Percentiles rank a stretch among this genome's conserved stretches.
These are phyloP conservation scores for Rhizophagus prolifer DNA, from an alignment of 192 early-diverging fungal species.

Conservation along the genomic window DNA sequence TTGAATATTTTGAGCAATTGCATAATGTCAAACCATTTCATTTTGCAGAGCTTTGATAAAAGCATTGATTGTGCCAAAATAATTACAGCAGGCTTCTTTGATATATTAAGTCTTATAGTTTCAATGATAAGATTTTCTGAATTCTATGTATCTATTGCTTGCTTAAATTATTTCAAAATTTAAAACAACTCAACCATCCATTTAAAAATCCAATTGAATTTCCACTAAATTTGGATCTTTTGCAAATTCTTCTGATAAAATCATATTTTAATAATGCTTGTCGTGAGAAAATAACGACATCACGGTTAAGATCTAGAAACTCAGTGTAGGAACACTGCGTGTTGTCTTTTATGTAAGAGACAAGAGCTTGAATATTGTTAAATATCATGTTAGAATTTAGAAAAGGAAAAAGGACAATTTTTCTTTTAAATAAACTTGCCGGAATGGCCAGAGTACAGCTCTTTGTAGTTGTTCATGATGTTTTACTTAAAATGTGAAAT, in stretches of 20 bases:
- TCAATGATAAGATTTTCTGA: no score
- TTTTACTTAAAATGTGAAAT: no score
- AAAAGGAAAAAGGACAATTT: constrained; percentile 12
- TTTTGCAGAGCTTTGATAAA: no score
- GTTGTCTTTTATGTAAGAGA: constrained; percentile 13
- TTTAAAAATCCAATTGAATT: constrained; percentile 5
- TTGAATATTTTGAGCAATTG: no score
- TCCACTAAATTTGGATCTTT: neutral
- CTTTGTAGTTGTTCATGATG: neutral
- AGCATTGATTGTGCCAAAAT: no score
- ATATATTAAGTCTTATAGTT: no score
- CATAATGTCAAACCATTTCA: no score
- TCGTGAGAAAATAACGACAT: no score
- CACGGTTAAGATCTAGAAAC: constrained; percentile 13
- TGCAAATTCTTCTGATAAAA: neutral
- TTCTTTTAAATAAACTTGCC: constrained; percentile 17
- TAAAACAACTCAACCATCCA: neutral
- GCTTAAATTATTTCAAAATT: neutral
- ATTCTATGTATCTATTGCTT: neutral
- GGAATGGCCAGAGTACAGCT: neutral
- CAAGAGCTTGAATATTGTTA: constrained; percentile 15
- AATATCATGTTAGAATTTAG: neutral
- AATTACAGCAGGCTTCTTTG: no score
- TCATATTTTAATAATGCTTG: neutral
- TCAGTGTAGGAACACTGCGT: constrained; percentile 11